Percentiles rank a stretch among this genome's conserved stretches.
phyloP scores from a whole-genome alignment of 2,329 filamentous ascomycete species.

The Orbilia brochopaga region DNA sequence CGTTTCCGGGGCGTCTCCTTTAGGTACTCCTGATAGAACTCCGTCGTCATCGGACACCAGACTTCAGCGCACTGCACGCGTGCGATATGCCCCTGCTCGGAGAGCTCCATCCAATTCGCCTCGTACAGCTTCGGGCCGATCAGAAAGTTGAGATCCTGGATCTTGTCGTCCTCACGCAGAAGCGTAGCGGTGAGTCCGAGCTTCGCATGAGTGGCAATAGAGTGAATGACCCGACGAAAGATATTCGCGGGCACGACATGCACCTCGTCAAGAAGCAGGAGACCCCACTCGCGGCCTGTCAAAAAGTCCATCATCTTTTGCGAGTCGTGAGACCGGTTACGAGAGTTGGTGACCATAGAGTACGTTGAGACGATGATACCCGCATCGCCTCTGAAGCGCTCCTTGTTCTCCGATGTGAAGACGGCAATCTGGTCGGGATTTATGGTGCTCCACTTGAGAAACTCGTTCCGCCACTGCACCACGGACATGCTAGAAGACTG shows the following conservation, averaged over 20 bases:
- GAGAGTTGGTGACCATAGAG: constrained; percentile 94
- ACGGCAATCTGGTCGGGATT: constrained; percentile 90
- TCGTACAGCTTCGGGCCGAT: constrained; percentile 98
- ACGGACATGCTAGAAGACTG: constrained; percentile 73
- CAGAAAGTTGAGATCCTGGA: constrained; percentile 93
- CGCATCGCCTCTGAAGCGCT: constrained; percentile 81
- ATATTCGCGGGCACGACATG: constrained; percentile 97
- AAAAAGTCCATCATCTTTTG: constrained; percentile 98
- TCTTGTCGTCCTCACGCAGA: constrained; percentile 96
- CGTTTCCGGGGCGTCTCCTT: constrained; percentile 68
- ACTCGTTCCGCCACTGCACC: constrained; percentile 94
- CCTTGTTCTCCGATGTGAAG: constrained; percentile 93
- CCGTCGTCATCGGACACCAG: constrained; percentile 98
- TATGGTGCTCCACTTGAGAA: constrained; percentile 99
- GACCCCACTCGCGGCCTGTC: constrained; percentile 86
- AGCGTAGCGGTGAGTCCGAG: constrained; percentile 92
- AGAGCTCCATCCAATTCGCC: constrained; percentile 99
- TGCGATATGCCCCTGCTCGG: constrained; percentile 94
- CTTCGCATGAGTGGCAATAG: constrained; percentile 93
- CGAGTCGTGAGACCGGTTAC: constrained; percentile 86
- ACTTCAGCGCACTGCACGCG: constrained; percentile 97
- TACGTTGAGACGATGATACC: constrained; percentile 98
- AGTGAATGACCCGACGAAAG: constrained; percentile 90
- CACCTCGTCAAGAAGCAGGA: constrained; percentile 96
- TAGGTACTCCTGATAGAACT: constrained; percentile 96